phyloP scores from a whole-genome alignment of 179 eudicot species.

The Beta corolliflora region DNA sequence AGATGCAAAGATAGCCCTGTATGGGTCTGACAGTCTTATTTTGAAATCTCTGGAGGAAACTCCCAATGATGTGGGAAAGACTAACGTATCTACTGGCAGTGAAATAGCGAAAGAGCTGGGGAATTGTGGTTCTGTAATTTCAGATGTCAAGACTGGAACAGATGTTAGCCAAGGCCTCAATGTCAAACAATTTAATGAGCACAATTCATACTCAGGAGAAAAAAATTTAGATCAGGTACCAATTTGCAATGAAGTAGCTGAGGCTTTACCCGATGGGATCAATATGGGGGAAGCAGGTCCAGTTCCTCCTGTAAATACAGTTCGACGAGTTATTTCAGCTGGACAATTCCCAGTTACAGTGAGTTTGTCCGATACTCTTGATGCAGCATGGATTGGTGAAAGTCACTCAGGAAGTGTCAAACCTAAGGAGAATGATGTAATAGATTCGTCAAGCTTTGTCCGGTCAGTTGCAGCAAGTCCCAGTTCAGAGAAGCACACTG shows the following conservation, averaged over 20 bases:
- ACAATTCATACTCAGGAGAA: slow-evolving; percentile 31
- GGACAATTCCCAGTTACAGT: slow-evolving; percentile 51
- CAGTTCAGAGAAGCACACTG: slow-evolving; percentile 31
- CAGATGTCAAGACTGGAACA: slow-evolving; percentile 28
- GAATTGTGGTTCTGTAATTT: slow-evolving; percentile 29
- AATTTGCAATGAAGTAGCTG: slow-evolving; percentile 30
- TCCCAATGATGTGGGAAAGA: slow-evolving; percentile 24
- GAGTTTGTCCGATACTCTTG: slow-evolving; percentile 67
- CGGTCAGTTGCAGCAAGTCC: slow-evolving; percentile 29
- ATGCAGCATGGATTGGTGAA: slow-evolving; percentile 84
- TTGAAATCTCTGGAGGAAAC: slow-evolving; percentile 42
- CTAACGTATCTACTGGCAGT: slow-evolving; percentile 23
- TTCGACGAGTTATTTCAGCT: slow-evolving; percentile 54
- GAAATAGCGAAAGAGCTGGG: slow-evolving; percentile 30
- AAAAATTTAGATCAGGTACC: slow-evolving; percentile 25
- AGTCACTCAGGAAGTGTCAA: slow-evolving; percentile 33
- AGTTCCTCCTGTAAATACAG: slow-evolving; percentile 30
- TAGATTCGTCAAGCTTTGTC: slow-evolving; percentile 32
- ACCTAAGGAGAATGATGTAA: slow-evolving; percentile 31
- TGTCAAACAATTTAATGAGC: slow-evolving; percentile 29
- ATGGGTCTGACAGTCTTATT: slow-evolving; percentile 30
- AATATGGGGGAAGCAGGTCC: slow-evolving; percentile 26
- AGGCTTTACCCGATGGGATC: slow-evolving; percentile 11
- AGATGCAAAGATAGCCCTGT: slow-evolving; percentile 32
- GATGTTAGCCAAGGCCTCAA: slow-evolving; percentile 26